phyloP scores from a whole-genome alignment of 495 filamentous ascomycete species.

The Lindgomyces ingoldianus region DNA sequence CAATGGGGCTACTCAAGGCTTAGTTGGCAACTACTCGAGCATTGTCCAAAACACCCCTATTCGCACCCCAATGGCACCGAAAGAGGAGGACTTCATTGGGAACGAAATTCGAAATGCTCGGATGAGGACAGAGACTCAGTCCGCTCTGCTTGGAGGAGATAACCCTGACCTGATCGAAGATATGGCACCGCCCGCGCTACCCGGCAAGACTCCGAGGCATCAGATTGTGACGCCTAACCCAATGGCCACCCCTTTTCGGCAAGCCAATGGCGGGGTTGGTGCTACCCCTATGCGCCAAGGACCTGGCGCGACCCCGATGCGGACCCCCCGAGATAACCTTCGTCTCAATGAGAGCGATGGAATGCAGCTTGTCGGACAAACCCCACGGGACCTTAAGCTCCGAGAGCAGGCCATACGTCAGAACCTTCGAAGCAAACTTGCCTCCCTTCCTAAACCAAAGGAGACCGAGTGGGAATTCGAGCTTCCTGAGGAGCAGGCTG shows the following conservation, averaged over 20 bases:
- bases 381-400: conserved; percentile 74
- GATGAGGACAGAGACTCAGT: conserved; percentile 90
- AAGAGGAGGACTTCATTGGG: conserved; percentile 90
- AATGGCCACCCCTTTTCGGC: conserved; percentile 84
- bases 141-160: conserved; percentile 91
- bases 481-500: conserved; percentile 79
- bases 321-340: conserved; percentile 88
- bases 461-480: conserved; percentile 90
- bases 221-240: conserved; percentile 89
- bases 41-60: conserved; percentile 85
- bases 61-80: conserved; percentile 83
- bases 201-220: conserved; percentile 77
- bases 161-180: conserved; percentile 88
- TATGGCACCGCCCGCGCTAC: conserved; percentile 79
- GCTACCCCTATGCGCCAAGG: conserved; percentile 67
- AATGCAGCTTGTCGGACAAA: conserved; percentile 70
- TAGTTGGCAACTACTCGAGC: conserved; percentile 79
- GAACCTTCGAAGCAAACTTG: conserved; percentile 68
- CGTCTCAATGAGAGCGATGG: conserved; percentile 71
- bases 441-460: conserved; percentile 87
- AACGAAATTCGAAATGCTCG: conserved; percentile 96
- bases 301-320: conserved; percentile 81
- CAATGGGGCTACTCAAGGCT: conserved; percentile 78
- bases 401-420: conserved; percentile 70
- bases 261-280: conserved; percentile 62